phyloP scores from a whole-genome alignment of 164 flowering plant genomes.

The Magnolia kwangsiensis region DNA sequence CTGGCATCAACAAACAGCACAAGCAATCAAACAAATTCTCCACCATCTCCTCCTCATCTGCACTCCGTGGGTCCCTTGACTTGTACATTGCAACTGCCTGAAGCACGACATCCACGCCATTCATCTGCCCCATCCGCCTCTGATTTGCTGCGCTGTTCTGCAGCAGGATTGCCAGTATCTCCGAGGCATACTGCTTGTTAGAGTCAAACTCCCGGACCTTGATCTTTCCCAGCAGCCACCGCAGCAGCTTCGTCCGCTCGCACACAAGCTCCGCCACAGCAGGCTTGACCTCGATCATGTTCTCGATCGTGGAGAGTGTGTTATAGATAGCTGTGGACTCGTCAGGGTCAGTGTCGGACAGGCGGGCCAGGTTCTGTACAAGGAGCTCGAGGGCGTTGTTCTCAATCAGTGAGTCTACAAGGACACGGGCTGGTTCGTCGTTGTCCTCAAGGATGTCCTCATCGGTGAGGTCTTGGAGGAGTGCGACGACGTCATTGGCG shows the following conservation, averaged over 20 bases:
- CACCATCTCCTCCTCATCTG: constrained; percentile 96
- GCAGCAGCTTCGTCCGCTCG: constrained; percentile 78
- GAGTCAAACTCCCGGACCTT: constrained; percentile 85
- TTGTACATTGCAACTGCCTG: constrained; percentile 93
- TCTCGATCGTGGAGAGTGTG: constrained; percentile 76
- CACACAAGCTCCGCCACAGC: constrained; percentile 87
- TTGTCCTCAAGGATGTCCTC: constrained; percentile 84
- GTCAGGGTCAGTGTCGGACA: constrained; percentile 70
- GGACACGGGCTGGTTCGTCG: constrained; percentile 59
- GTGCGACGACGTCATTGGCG: constrained; percentile 67
- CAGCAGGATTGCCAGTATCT: constrained; percentile 84
- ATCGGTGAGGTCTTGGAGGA: constrained; percentile 86
- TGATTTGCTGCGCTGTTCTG: constrained; percentile 84
- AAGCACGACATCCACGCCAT: constrained; percentile 87
- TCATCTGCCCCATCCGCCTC: constrained; percentile 87
- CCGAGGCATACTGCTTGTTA: constrained; percentile 94
- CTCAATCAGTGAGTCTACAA: constrained; percentile 71
- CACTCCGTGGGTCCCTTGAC: constrained; percentile 79
- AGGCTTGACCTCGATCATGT: constrained; percentile 88
- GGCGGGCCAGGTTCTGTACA: constrained; percentile 62
- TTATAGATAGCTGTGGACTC: constrained; percentile 65
- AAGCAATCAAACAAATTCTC: constrained; percentile 94
- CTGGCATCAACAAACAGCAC: constrained; percentile 96
- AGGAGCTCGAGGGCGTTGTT: constrained; percentile 75
- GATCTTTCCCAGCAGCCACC: constrained; percentile 76